Conservation (phyloP, 2,329 filamentous ascomycete genomes). For the Phyllosticta citrichinensis region DNA sequence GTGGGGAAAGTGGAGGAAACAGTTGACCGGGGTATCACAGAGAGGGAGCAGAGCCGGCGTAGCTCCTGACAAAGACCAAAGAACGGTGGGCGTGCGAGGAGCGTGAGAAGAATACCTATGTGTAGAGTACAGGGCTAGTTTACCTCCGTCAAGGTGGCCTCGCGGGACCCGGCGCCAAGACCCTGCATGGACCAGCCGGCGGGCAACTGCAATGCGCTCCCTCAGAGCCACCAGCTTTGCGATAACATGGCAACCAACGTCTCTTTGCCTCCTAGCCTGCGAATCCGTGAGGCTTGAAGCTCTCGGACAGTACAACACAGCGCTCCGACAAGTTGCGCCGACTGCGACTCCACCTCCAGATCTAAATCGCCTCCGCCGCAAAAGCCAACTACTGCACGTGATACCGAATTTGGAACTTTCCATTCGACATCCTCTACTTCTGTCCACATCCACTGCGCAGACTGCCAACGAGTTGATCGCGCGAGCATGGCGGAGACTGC, state of each 20-base stretch:
- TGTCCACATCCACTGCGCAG: not conserved
- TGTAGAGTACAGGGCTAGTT: not conserved
- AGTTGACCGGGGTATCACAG: slow-evolving; percentile 12
- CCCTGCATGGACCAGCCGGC: not conserved
- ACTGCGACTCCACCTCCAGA: not conserved
- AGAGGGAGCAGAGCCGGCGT: slow-evolving; percentile 2
- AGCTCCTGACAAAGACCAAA: slow-evolving; percentile 14
- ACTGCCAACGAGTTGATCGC: not conserved
- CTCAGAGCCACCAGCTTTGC: not conserved
- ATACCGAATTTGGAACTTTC: slow-evolving; percentile 9
- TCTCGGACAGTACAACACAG: not conserved
- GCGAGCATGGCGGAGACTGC: slow-evolving; percentile 66
- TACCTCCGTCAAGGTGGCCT: slow-evolving; percentile 8
- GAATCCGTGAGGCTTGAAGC: not conserved
- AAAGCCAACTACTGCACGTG: slow-evolving; percentile 8
- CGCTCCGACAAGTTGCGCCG: not conserved
- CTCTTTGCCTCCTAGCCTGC: not conserved
- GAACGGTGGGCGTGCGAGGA: slow-evolving; percentile 9
- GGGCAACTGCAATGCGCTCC: not conserved
- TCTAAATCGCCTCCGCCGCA: not conserved
- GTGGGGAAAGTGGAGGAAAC: slow-evolving; percentile 1
- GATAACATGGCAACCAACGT: not conserved
- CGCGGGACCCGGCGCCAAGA: slow-evolving; percentile 7
- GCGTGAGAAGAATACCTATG: not conserved
- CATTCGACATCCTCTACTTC: not conserved